Base-by-base conservation (phyloP, 2,329 filamentous ascomycete genomes). In the Aspergillus piperis region DNA sequence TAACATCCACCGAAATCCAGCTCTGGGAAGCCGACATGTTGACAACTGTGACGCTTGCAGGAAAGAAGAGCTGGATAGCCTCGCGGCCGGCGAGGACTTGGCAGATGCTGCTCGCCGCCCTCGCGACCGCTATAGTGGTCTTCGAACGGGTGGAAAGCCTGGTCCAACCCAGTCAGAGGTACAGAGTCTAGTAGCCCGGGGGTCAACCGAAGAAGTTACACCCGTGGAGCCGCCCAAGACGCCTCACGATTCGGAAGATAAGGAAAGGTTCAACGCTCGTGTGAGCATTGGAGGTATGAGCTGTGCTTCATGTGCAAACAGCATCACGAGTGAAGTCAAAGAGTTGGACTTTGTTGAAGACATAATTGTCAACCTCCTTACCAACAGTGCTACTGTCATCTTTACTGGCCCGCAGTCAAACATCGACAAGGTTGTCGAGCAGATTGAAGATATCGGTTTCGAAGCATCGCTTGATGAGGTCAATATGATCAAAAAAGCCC, bases 261-360 rank as follows among this genome's bases (percentile, higher is more conserved):
- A 42, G 10, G 60, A 64, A 47, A 65, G 62, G 48, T 75, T 68
- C 52, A 67, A 42, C 38, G 72, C 75, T 3, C 70, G 67, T 10
- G 65, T 82, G 15, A 77, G 87, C 19, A 82, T 92, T 42, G 85
- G 83, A 27, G 89, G 89, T 55, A 91, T 92, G 89, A 90, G 87
- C 3, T 92, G 90, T 71, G 85, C 86, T 13, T 83, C 88, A 11
- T 92, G 90, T 68, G 82, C 82, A 56, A 88, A 87, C 69, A 80
- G 82, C 41, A 85, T 92, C 65, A 87, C 83, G 11, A 77, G 82
- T 6, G 83, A 84, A 63, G 73, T 92, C 39, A 77, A 83, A 50
- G 83, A 85, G 62, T 75, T 82, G 21, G 80, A 84, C 5, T 88
- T 84, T 79, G 78, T 91, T 25, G 78, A 81, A 53, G 82, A 83